Percentiles rank a stretch among this genome's conserved stretches.
phyloP scores from a whole-genome alignment of 163 green algal genomes.

The Chlamydomonas reinhardtii region DNA sequence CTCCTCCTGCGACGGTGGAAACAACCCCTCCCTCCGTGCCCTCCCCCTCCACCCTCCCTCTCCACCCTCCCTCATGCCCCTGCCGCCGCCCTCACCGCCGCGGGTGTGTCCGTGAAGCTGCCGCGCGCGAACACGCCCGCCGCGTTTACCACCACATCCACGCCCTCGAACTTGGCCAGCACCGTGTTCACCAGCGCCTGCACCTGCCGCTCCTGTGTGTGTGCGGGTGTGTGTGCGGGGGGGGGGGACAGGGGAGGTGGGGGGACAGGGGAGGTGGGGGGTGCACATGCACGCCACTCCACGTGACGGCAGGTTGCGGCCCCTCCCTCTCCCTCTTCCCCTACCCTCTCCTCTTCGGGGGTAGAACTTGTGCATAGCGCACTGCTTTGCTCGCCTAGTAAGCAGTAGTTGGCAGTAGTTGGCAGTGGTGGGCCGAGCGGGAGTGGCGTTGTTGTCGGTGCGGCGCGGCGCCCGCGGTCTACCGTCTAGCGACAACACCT shows the following conservation, averaged over 20 bases:
- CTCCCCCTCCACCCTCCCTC: not conserved
- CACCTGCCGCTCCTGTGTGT: constrained; percentile 50
- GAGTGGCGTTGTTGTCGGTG: too few species aligned
- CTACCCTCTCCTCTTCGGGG: too few species aligned
- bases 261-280: not conserved
- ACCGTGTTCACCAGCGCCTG: constrained; percentile 52
- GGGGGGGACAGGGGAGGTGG: not conserved
- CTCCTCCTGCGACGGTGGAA: too few species aligned
- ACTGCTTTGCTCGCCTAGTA: too few species aligned
- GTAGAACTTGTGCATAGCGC: too few species aligned
- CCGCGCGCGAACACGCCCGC: constrained; percentile 61
- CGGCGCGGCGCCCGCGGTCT: too few species aligned
- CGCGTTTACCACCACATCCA: constrained; percentile 63
- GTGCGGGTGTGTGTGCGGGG: not conserved
- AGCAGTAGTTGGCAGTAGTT: too few species aligned
- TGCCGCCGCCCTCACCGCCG: constrained; percentile 31
- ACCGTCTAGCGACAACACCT: too few species aligned
- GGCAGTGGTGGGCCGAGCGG: too few species aligned
- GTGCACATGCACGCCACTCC: too few species aligned
- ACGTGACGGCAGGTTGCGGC: too few species aligned
- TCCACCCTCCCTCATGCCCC: not conserved
- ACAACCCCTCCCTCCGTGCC: not conserved
- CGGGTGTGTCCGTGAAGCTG: constrained; percentile 55
- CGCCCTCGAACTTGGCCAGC: constrained; percentile 57
- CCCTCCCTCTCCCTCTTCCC: too few species aligned